Percentiles rank a stretch among this genome's conserved stretches.
These are phyloP conservation scores for Mucor piriformis DNA, from an alignment of 371 early-diverging fungal species.

Conservation along the genomic window DNA sequence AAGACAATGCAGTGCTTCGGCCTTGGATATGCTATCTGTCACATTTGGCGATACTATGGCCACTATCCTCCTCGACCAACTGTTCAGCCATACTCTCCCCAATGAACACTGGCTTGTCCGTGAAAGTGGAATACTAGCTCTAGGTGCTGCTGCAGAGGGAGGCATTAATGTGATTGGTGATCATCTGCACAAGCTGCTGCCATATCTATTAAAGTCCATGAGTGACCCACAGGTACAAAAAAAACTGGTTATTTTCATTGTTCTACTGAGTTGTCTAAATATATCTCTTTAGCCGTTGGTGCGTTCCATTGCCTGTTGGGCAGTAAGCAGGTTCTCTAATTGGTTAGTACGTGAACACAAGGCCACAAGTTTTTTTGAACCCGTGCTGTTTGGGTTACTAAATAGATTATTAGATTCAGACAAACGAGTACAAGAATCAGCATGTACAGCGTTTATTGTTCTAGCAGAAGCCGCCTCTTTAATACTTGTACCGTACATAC, in stretches of 20 bases:
- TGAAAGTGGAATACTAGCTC: constrained; percentile 90
- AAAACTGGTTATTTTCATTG: background rate
- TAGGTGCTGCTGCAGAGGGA: constrained; percentile 87
- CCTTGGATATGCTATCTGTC: constrained; percentile 82
- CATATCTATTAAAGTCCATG: constrained; percentile 72
- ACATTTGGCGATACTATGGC: constrained; percentile 75
- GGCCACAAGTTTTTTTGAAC: constrained; percentile 70
- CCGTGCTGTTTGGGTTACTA: constrained; percentile 77
- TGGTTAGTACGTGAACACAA: constrained; percentile 80
- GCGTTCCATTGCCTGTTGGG: constrained; percentile 93
- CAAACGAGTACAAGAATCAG: constrained; percentile 94
- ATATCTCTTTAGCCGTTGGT: constrained; percentile 62
- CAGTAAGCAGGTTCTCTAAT: constrained; percentile 82
- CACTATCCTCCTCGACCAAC: constrained; percentile 65
- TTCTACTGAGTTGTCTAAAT: background rate
- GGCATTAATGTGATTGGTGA: constrained; percentile 74
- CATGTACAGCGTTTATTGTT: constrained; percentile 89
- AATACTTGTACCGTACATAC: constrained; percentile 79
- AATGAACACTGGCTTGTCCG: constrained; percentile 78
- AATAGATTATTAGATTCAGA: constrained; percentile 83
- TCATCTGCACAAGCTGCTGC: constrained; percentile 77
- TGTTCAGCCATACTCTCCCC: constrained; percentile 68
- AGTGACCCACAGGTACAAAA: constrained; percentile 58
- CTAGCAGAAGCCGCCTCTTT: constrained; percentile 84
- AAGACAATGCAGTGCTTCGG: constrained; percentile 91